Evolutionary conservation across 345 rosid species (phyloP).

Genomic region (Eucalyptus leucophloia): DNA sequence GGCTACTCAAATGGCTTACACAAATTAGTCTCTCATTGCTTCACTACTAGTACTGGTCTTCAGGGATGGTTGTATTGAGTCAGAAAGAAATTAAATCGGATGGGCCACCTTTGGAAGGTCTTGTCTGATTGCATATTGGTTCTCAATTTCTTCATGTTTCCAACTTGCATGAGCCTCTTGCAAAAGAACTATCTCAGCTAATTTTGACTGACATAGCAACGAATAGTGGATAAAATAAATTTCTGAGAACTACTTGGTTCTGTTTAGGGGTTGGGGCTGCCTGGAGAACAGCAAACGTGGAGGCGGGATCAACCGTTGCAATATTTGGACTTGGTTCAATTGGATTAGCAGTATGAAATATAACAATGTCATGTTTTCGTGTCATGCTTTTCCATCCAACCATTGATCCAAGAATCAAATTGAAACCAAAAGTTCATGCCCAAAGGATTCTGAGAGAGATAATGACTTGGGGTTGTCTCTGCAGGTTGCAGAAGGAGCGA

Average conservation of each 20-base stretch:
- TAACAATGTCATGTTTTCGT: neutral
- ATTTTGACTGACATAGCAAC: neutral
- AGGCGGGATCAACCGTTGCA: conserved; percentile 75
- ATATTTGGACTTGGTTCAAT: conserved; percentile 85
- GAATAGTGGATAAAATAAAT: neutral
- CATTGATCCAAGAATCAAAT: neutral
- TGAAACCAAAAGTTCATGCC: neutral
- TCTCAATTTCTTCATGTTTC: neutral
- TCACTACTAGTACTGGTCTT: neutral
- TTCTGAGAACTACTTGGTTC: neutral
- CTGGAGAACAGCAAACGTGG: conserved; percentile 72
- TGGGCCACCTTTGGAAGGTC: neutral
- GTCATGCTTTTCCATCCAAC: neutral
- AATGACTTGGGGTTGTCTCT: neutral
- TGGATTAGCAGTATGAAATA: conserved; percentile 62
- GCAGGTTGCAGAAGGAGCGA: conserved; percentile 84
- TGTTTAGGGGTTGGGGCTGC: conserved; percentile 79
- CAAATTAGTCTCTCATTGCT: neutral
- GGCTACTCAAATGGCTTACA: neutral
- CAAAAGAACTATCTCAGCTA: neutral
- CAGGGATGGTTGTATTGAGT: neutral
- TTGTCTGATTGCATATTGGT: neutral
- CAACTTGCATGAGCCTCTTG: neutral
- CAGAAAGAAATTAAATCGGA: neutral
- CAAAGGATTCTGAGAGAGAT: neutral